Base-by-base conservation (phyloP, 2,329 filamentous ascomycete species). In the Teratosphaeria gauchensis region DNA sequence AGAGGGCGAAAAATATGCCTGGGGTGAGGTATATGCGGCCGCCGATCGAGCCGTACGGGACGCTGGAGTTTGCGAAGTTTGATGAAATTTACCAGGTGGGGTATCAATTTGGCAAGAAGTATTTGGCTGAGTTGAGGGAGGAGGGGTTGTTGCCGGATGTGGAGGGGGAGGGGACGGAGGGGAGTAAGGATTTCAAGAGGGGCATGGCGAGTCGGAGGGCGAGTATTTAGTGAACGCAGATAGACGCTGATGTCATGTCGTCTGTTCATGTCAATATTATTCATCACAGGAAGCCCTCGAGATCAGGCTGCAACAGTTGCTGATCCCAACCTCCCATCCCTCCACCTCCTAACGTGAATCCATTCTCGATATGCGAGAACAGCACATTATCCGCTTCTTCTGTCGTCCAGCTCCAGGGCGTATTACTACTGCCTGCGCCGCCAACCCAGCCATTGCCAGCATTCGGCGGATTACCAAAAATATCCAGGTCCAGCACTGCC, bases 1-100 rank as follows among this genome's bases (percentile, higher is more conserved):
- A 99, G 74, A 83, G 92, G 42, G 94, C 94, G 28, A 99, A 99
- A 79, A 87, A 81, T 4, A 92, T 88, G 69, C 85, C 90, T 0
- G 94, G 94, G 0, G 97, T 92, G 73, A 80, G 95, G 56, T 99
- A 99, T 73, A 95, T 99, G 90, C 84, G 94, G 0, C 95, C 95
- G 4, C 94, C 94, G 0, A 88, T 99, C 62, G 94, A 97, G 69
- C 82, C 84, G 1, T 99, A 96, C 67, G 94, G 92, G 4, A 99
- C 94, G 1, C 78, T 99, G 32, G 94, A 99, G 59, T 99, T 99
- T 77, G 89, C 86, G 62, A 96, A 95, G 73, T 99, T 99, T 73
- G 92, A 97, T 68, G 95, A 99, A 79, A 92, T 99, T 57, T 96
- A 95, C 69, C 81, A 88, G 65, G 82, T 96, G 11, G 95, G 94